These are phyloP conservation scores for Sisymbrium altissimum DNA, from an alignment of 345 rosid genomes.

Conservation along the genomic window DNA sequence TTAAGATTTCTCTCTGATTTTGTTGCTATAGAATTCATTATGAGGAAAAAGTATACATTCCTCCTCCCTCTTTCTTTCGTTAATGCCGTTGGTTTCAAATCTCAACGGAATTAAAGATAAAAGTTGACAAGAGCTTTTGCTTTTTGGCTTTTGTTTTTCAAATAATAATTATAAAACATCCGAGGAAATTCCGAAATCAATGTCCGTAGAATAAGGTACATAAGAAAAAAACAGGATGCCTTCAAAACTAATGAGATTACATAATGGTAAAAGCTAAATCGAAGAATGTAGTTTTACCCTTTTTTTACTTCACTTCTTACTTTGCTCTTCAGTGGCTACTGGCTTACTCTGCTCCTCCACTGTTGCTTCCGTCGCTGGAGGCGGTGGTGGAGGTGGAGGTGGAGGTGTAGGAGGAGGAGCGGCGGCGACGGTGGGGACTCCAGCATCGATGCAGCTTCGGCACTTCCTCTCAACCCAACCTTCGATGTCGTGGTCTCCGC, in stretches of 20 bases:
- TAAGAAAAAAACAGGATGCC: background rate
- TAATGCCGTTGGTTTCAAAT: constrained; percentile 20
- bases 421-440: constrained; percentile 43
- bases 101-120: constrained; percentile 27
- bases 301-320: constrained; percentile 23
- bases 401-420: constrained; percentile 35
- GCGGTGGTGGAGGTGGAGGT: constrained; percentile 27
- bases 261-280: constrained; percentile 12
- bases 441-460: constrained; percentile 82
- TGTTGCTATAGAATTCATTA: background rate
- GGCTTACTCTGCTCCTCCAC: constrained; percentile 38
- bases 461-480: constrained; percentile 89
- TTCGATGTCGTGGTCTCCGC: constrained; percentile 76
- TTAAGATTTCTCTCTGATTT: background rate
- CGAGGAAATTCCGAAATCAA: constrained; percentile 22
- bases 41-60: background rate
- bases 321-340: constrained; percentile 41
- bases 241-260: constrained; percentile 18
- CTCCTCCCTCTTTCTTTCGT: background rate
- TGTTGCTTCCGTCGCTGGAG: constrained; percentile 28
- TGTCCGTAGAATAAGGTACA: constrained; percentile 29
- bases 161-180: background rate
- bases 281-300: background rate
- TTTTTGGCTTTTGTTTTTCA: background rate
- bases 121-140: constrained; percentile 21